Percentiles rank a stretch among this genome's conserved stretches.
These are phyloP conservation scores for Plasmopara viticola DNA, from an alignment of 352 stramenopile species.

Conservation along the genomic window DNA sequence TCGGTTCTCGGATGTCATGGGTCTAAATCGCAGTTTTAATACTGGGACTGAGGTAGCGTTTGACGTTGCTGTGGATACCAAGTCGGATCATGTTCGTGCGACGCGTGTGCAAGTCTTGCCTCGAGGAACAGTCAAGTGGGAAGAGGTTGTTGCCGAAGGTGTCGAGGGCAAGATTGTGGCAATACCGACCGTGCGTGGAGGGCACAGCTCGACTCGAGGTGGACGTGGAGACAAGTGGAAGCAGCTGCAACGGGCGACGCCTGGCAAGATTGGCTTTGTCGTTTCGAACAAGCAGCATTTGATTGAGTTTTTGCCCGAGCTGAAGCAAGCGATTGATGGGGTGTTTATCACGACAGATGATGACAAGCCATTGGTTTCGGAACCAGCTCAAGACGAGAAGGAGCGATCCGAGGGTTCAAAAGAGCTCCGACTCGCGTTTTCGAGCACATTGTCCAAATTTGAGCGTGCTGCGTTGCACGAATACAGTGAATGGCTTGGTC, in stretches of 20 bases:
- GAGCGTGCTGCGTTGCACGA: constrained; percentile 56
- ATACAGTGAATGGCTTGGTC: constrained; percentile 56
- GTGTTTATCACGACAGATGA: constrained; percentile 28
- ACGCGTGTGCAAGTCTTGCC: constrained; percentile 54
- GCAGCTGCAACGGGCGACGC: constrained; percentile 24
- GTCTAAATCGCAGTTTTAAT: constrained; percentile 37
- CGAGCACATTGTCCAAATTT: constrained; percentile 46
- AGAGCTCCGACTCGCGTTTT: constrained; percentile 38
- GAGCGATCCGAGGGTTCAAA: constrained; percentile 8
- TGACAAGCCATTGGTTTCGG: constrained; percentile 1
- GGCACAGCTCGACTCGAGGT: constrained; percentile 20
- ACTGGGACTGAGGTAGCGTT: constrained; percentile 64
- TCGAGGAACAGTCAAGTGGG: constrained; percentile 57
- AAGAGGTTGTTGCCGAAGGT: constrained; percentile 34
- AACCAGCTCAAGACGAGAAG: constrained; percentile 14
- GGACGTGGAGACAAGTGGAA: constrained; percentile 29
- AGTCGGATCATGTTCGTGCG: constrained; percentile 51
- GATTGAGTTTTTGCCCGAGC: constrained; percentile 52
- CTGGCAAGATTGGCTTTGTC: constrained; percentile 39
- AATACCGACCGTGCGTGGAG: constrained; percentile 29
- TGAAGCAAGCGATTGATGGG: constrained; percentile 54
- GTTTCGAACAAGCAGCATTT: constrained; percentile 36
- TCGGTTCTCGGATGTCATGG: constrained; percentile 72
- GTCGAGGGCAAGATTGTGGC: constrained; percentile 41
- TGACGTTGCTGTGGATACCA: constrained; percentile 44